Base-by-base conservation (phyloP, 83 land plant species). In the Picea abies region DNA sequence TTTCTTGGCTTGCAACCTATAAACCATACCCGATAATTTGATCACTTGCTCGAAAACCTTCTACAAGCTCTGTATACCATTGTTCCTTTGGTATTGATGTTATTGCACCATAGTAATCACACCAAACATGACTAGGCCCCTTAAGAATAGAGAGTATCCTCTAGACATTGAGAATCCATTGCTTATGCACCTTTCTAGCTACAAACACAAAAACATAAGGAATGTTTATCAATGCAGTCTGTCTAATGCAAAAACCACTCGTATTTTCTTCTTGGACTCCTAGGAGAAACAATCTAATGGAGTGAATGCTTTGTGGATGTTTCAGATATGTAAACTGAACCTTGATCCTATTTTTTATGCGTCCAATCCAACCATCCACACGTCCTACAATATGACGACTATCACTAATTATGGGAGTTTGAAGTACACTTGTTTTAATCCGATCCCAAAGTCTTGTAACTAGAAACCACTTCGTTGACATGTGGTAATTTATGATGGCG, bases 121-220 rank as follows among this genome's bases (percentile, higher is more conserved):
- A 97, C 99, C 99, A 97, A 4, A 97, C 92, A 17, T 96, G 98
- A 23, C 99, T 98, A 19, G 99, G 98, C 26, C 98, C 99, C 96
- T 97, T 39, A 22, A 96, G 92, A 12, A 89, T 90, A 83, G 95
- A 80, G 3, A 95, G 98, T 23, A 95, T 87, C 68, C 92, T 90
- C 72, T 92, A 94, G 73, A 82, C 75, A 41, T 88, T 90, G 44
- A 68, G 93, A 37, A 96, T 96, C 99, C 98, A 96, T 79, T 92
- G 91, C 80, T 86, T 88, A 52, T 95, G 94, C 78, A 96, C 94
- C 86, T 96, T 96, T 16, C 95, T 87, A 67, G 96, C 92, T 81
- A 96, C 99, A 90, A 96, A 96, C 25, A 96, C 99, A 67, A 96
- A 94, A 79, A 96, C 92, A 58, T 95, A 98, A 64, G 96, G 99